Evolutionary conservation across 164 flowering plant species (phyloP), one percentile per base, ranked within the genome.

Genomic region (Annona squamosa): DNA sequence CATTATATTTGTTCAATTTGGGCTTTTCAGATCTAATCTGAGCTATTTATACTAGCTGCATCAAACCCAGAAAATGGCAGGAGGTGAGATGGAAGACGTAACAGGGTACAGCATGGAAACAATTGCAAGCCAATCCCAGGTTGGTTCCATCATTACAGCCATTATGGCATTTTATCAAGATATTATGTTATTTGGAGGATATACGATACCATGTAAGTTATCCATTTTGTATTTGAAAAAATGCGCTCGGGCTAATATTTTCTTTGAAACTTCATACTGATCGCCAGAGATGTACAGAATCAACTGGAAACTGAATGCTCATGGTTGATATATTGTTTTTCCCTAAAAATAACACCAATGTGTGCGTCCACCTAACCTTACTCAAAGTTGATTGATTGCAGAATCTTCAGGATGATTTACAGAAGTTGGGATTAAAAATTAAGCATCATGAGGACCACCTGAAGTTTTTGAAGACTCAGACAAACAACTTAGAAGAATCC

Each of bases 361-460:
- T 5, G 13, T 52, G 13, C 3, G 9, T 10, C 46, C 47, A 6
- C 46, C 37, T 70, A 73, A 64, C 37, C 1, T 70, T 46, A 19
- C 47, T n/a, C 46, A 46, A 37, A 9, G 4, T 70, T 65, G 4
- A 66, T 73, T 42, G 2, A 48, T 3, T 79, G 82, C 89, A 93
- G 98, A 89, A 73, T 79, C 84, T 85, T 73, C 80, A 93, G 75
- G 91, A 90, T 73, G 94, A 89, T 71, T 68, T 91, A 42, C 76
- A 85, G 37, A 74, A 69, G 78, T 47, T 86, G 18, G 98, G 94
- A 46, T 63, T 71, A 45, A 87, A 82, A 81, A 87, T 92, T 65
- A 90, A 90, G 71, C 84, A 82, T 66, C 92, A 90, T 67, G 96
- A 94, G 77, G 90, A 88, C n/a, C 86, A 86, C 76, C 46, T 90